Conservation (phyloP, 2,329 filamentous ascomycete genomes). For the Ophiostoma sp. region DNA sequence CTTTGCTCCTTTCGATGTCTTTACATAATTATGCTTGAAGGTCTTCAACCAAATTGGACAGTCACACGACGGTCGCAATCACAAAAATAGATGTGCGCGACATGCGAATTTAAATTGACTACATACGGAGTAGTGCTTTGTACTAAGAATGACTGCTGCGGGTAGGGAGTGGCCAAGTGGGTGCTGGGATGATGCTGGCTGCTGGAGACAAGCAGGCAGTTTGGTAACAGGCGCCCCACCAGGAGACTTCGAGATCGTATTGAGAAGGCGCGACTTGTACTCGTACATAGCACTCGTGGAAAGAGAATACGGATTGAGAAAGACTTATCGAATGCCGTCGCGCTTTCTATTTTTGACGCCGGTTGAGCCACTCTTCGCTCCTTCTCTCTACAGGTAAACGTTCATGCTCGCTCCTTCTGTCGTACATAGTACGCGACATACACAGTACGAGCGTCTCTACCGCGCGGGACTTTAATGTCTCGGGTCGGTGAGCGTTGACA, state of each 20-base stretch:
- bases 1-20: not conserved
- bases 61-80: slow-evolving; percentile 1
- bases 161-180: not conserved
- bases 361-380: no score
- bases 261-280: not conserved
- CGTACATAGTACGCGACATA: not conserved
- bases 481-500: slow-evolving; percentile 15
- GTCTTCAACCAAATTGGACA: not conserved
- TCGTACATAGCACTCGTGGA: no score
- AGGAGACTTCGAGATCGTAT: not conserved
- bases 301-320: no score
- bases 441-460: not conserved
- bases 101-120: not conserved
- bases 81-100: slow-evolving; percentile 9
- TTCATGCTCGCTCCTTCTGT: not conserved
- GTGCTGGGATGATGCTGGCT: not conserved
- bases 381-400: no score
- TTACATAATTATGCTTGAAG: no score
- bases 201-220: not conserved
- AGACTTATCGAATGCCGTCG: no score
- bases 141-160: not conserved
- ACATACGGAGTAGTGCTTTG: not conserved
- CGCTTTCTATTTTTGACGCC: no score
- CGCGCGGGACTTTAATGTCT: slow-evolving; percentile 3
- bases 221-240: slow-evolving; percentile 7